Conservation (phyloP, 139 green algal genomes). For the Pleodorina starrii region DNA sequence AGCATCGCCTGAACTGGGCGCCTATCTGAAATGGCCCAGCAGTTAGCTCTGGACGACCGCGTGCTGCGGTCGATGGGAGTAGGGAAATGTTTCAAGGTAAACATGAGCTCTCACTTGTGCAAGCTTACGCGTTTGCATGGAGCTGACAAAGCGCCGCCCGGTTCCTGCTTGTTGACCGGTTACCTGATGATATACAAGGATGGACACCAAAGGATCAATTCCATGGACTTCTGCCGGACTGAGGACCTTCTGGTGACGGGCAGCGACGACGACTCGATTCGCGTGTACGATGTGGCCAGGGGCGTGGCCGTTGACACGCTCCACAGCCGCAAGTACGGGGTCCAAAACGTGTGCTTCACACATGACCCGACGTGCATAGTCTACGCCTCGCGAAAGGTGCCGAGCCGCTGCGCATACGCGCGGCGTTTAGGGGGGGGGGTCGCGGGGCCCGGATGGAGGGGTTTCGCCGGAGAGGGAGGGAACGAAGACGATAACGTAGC, state of each 20-base stretch:
- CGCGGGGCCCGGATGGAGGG: too few relatives aligned
- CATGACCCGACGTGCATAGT: slow-evolving; percentile 81
- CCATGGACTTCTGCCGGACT: slow-evolving; percentile 89
- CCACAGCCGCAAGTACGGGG: slow-evolving; percentile 87
- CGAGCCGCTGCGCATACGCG: too few relatives aligned
- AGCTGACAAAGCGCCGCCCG: not conserved
- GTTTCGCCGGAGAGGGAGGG: too few relatives aligned
- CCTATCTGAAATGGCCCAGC: slow-evolving; percentile 23
- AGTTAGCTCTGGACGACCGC: slow-evolving; percentile 49
- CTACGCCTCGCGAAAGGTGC: slow-evolving; percentile 88
- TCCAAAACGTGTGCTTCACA: slow-evolving; percentile 85
- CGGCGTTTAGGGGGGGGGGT: too few relatives aligned
- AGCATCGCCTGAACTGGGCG: too few relatives aligned
- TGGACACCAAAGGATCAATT: slow-evolving; percentile 83
- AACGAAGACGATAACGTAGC: too few relatives aligned
- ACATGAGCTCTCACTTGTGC: not conserved
- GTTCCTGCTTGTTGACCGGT: not conserved
- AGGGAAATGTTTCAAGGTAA: slow-evolving; percentile 41
- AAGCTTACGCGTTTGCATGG: not conserved
- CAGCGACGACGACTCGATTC: slow-evolving; percentile 88
- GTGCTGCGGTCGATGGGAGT: slow-evolving; percentile 57
- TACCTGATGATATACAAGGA: not conserved
- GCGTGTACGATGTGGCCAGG: slow-evolving; percentile 84
- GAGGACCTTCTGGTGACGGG: slow-evolving; percentile 90
- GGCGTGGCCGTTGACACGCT: slow-evolving; percentile 65